These are phyloP conservation scores for Myrmaecium sp. DNA, from an alignment of 2,329 filamentous ascomycete genomes.

Conservation along the genomic window DNA sequence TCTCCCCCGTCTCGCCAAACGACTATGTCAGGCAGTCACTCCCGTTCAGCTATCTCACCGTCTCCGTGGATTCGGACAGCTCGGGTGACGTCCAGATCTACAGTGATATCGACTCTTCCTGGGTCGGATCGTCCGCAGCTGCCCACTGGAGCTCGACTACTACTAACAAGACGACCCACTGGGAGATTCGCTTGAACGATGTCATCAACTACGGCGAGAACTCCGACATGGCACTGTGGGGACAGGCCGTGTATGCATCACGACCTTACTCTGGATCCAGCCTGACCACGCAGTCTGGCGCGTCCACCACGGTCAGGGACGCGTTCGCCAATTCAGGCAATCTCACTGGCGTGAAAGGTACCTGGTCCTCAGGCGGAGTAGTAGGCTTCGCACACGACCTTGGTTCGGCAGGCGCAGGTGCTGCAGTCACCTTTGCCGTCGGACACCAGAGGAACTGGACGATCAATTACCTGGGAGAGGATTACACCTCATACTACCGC, in stretches of 20 bases:
- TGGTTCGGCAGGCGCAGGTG: constrained; percentile 11
- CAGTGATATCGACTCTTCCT: constrained; percentile 27
- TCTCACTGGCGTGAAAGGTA: constrained; percentile 9
- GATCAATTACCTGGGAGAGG: constrained; percentile 24
- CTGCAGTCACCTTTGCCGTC: constrained; percentile 24
- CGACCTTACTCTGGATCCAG: constrained; percentile 9
- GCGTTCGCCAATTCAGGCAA: constrained; percentile 17
- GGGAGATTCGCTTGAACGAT: constrained; percentile 16
- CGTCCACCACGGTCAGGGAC: constrained; percentile 10
- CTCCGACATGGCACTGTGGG: constrained; percentile 26
- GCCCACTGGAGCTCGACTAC: constrained; percentile 11
- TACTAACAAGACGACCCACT: constrained; percentile 13
- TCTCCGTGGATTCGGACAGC: constrained; percentile 15
- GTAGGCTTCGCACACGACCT: constrained; percentile 24
- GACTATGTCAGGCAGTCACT: constrained; percentile 27
- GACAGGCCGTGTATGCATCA: constrained; percentile 24
- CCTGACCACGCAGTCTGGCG: constrained; percentile 17
- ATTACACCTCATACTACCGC: constrained; percentile 24
- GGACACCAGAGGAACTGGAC: constrained; percentile 24
- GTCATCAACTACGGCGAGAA: constrained; percentile 17
- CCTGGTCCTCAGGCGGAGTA: constrained; percentile 15
- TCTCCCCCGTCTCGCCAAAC: constrained; percentile 26
- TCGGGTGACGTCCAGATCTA: constrained; percentile 21
- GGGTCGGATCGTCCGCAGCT: constrained; percentile 19
- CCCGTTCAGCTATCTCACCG: constrained; percentile 27